Percentiles rank a stretch among this genome's conserved stretches.
These are phyloP conservation scores for Lecanosticta acicola DNA, from an alignment of 2,329 filamentous ascomycete genomes.

Conservation along the genomic window DNA sequence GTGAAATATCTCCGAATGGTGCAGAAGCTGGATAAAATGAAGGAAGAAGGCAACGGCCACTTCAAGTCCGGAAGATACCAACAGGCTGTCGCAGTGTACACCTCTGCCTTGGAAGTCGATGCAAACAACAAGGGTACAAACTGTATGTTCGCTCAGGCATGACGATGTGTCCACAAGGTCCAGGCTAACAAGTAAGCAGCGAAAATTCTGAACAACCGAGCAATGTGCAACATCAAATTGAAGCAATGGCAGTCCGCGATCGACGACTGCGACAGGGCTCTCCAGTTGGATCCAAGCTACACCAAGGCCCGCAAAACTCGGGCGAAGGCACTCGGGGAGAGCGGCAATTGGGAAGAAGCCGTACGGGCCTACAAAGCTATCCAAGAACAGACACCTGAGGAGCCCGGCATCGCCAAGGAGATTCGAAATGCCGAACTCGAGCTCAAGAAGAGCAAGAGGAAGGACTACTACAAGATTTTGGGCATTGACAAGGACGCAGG, in stretches of 20 bases:
- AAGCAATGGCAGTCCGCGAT: slow-evolving; percentile 81
- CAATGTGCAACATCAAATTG: slow-evolving; percentile 74
- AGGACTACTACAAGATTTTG: slow-evolving; percentile 99
- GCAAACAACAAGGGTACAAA: slow-evolving; percentile 86
- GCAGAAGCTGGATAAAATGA: slow-evolving; percentile 86
- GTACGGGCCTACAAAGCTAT: slow-evolving; percentile 84
- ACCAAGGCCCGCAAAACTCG: slow-evolving; percentile 88
- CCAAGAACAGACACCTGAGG: slow-evolving; percentile 73
- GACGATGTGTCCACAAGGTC: background rate
- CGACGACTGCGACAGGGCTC: slow-evolving; percentile 76
- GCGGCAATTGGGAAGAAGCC: slow-evolving; percentile 87
- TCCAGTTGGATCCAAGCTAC: slow-evolving; percentile 77
- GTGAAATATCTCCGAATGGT: slow-evolving; percentile 84
- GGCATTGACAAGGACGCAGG: slow-evolving; percentile 78
- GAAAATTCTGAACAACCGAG: slow-evolving; percentile 90
- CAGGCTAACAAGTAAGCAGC: slow-evolving; percentile 31
- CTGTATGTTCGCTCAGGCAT: slow-evolving; percentile 31
- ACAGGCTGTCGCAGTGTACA: slow-evolving; percentile 78
- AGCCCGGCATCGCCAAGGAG: slow-evolving; percentile 75
- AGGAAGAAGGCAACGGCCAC: slow-evolving; percentile 83
- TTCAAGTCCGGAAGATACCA: slow-evolving; percentile 83
- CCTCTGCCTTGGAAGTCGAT: slow-evolving; percentile 76
- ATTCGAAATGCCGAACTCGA: slow-evolving; percentile 87
- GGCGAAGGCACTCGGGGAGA: slow-evolving; percentile 79
- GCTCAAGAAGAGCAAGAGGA: slow-evolving; percentile 93